These are phyloP conservation scores for Populus tomentosa DNA, from an alignment of 441 rosid genomes.

Conservation along the genomic window DNA sequence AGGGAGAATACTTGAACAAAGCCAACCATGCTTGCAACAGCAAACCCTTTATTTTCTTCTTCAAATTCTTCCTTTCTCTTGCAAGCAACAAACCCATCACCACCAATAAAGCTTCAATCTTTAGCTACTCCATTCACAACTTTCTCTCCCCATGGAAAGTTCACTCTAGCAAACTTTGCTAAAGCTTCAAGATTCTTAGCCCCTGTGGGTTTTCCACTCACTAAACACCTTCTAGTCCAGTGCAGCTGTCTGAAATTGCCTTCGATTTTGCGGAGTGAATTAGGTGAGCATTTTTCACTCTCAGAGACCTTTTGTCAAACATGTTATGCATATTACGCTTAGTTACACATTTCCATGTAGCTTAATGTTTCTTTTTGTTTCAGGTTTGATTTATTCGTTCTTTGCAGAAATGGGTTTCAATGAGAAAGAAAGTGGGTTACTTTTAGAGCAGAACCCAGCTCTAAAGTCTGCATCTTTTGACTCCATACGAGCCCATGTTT, in stretches of 20 bases:
- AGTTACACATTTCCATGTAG: not conserved
- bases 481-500: slow-evolving; percentile 32
- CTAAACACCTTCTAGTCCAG: slow-evolving; percentile 14
- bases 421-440: slow-evolving; percentile 34
- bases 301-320: slow-evolving; percentile 25
- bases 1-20: not conserved
- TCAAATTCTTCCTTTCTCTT: not conserved
- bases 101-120: not conserved
- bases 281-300: slow-evolving; percentile 32
- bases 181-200: not conserved
- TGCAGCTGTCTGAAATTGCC: slow-evolving; percentile 26
- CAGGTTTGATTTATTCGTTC: slow-evolving; percentile 39
- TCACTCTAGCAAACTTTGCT: not conserved
- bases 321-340: not conserved
- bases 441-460: slow-evolving; percentile 42
- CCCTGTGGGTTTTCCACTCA: slow-evolving; percentile 13
- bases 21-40: not conserved
- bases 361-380: slow-evolving; percentile 18
- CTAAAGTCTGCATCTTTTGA: slow-evolving; percentile 27
- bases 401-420: slow-evolving; percentile 43
- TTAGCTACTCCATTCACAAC: not conserved
- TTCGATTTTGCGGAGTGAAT: not conserved
- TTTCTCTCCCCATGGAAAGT: not conserved
- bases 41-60: not conserved
- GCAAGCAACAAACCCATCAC: not conserved